Evolutionary conservation across 2,329 filamentous ascomycete genomes (phyloP).

Genomic region (Venturia nashicola): DNA sequence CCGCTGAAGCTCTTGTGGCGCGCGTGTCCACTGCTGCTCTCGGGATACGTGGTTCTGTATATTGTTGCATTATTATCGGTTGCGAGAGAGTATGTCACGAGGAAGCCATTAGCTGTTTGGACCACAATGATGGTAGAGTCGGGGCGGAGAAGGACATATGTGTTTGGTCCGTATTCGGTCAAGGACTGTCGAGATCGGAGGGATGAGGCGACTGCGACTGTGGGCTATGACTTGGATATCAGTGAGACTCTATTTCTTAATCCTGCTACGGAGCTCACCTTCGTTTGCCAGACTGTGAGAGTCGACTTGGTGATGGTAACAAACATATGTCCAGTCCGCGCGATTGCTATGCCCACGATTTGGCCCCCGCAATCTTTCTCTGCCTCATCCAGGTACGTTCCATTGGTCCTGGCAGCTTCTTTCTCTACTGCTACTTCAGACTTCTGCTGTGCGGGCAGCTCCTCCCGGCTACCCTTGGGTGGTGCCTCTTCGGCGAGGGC

Average conservation of each 20-base stretch:
- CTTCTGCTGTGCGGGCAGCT: neutral
- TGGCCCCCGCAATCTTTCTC: conserved; percentile 37
- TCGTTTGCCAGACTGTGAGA: conserved; percentile 93
- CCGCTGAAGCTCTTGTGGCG: conserved; percentile 36
- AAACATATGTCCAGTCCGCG: conserved; percentile 72
- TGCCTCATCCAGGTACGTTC: conserved; percentile 17
- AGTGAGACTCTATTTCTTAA: neutral
- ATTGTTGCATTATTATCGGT: conserved; percentile 72
- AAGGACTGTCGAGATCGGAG: conserved; percentile 72
- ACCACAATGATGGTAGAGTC: conserved; percentile 88
- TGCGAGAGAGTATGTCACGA: conserved; percentile 89
- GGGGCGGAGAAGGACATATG: conserved; percentile 72
- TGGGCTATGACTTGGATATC: conserved; percentile 47
- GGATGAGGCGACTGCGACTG: conserved; percentile 74
- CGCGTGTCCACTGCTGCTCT: conserved; percentile 28
- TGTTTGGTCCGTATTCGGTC: conserved; percentile 71
- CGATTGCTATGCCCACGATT: conserved; percentile 65
- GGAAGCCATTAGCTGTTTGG: conserved; percentile 71
- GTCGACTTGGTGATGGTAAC: conserved; percentile 75
- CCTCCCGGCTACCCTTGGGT: neutral
- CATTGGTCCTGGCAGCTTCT: conserved; percentile 10
- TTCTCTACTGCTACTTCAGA: neutral
- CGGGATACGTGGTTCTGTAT: conserved; percentile 71
- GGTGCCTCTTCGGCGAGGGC: neutral
- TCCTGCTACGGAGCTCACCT: conserved; percentile 42